Evolutionary conservation across 2,329 filamentous ascomycete genomes (phyloP), one percentile per base, ranked within the genome.

Genomic region (Nemania abortiva): DNA sequence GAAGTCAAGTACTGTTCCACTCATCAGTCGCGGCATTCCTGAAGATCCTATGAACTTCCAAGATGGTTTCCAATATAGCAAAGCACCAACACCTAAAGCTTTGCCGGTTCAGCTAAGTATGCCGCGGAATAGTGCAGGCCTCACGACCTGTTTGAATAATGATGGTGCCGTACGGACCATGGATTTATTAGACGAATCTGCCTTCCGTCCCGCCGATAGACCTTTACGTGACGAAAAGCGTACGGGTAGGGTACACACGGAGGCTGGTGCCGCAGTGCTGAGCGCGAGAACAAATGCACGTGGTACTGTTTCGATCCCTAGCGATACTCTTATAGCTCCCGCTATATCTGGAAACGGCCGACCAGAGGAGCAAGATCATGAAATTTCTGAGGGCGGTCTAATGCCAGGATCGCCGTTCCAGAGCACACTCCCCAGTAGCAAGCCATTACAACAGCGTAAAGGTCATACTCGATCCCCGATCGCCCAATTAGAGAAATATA

Each of bases 51-150:
- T 72, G 3, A 64, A 74, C 56, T 74, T 76, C 42, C 69, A 62
- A 22, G 52, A 67, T 42, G 63, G 54, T 3, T 76, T 77, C 55
- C 72, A 74, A 52, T 76, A 70, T 24, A 70, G 67, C 18, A 74
- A 61, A 39, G 67, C 69, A 13, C 73, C 73, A 47, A 47, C 65
- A 47, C 49, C 59, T 52, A 68, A 69, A n/a, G 49, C 7, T 5
- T 47, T 65, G 47, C 27, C 66, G 10, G 11, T 53, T 20, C 64
- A 52, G 3, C 22, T 37, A n/a, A 59, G 31, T 3, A 42, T 31
- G 3, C 37, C 10, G 2, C 68, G 59, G 49, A 66, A 29, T 11
- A 11, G 2, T 3, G 10, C 39, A 18, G 39, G 6, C 13, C 10
- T 7, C 4, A 29, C 55, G 20, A 53, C 3, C 0, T 20, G 45